These are phyloP conservation scores for Rhododendron simsii DNA, from an alignment of 148 eudicot species.

Conservation along the genomic window DNA sequence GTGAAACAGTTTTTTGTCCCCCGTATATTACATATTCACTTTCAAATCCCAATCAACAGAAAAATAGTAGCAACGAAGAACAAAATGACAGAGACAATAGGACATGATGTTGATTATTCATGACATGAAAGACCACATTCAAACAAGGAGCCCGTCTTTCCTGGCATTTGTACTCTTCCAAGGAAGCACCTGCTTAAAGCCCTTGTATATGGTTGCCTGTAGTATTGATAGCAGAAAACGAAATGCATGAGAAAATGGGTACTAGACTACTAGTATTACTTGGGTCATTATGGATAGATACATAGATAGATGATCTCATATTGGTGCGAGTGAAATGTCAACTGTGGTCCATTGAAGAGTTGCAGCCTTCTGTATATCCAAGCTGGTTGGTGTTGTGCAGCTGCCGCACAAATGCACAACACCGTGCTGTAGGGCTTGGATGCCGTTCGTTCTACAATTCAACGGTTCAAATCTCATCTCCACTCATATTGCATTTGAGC, in stretches of 20 bases:
- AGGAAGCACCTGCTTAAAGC: constrained; percentile 18
- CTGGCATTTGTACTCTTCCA: constrained; percentile 27
- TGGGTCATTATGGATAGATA: not conserved
- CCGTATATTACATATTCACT: not conserved
- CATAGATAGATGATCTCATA: not conserved
- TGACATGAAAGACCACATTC: not conserved
- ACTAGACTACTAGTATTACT: not conserved
- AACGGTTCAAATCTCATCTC: too few species aligned
- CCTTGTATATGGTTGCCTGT: constrained; percentile 15
- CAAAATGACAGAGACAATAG: not conserved
- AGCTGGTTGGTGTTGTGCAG: too few species aligned
- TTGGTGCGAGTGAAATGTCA: too few species aligned
- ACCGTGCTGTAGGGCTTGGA: too few species aligned
- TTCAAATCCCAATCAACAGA: not conserved
- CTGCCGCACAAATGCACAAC: too few species aligned
- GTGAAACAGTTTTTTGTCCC: not conserved
- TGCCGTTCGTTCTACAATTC: too few species aligned
- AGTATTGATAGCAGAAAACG: not conserved
- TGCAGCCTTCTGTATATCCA: not conserved
- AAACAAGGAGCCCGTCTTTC: constrained; percentile 18
- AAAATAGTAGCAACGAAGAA: not conserved
- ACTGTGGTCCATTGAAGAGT: not conserved
- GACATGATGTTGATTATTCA: not conserved
- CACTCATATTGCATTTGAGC: too few species aligned
- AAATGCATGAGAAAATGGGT: not conserved